Base-by-base conservation (phyloP, 106 monocot species). In the Narthecium ossifragum region DNA sequence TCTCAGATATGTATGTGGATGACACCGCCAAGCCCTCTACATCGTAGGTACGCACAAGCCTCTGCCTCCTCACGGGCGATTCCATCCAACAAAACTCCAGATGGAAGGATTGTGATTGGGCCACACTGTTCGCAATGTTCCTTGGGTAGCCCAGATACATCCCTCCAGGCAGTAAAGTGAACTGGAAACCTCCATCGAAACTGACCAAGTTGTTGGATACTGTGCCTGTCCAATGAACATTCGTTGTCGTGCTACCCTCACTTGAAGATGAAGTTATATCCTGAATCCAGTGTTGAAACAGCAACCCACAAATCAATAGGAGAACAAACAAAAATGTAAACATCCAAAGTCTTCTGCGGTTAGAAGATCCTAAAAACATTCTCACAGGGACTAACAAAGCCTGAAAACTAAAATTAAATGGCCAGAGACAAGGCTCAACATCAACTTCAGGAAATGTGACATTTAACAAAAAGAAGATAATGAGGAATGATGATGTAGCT, bases 51-150 rank as follows among this genome's bases (percentile, higher is more conserved):
- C 94, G 79, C 21, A 96, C 67, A 0, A 96, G 86, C 63, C 90
- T 78, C 73, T 96, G 94, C 72, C 94, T 69, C 73, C 47, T 77
- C 17, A 66, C 70, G 0, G 75, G 74, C 21, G 89, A 90, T 54
- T 96, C 94, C 80, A 86, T 75, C 94, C 94, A 96, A 38, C 94
- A 80, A 38, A 96, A 83, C 59, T 96, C 94, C 4, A 96, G 62
- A 73, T 86, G 94, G 62, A 96, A 96, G 46, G 85, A 80, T 28
- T 90, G 86, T 34, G 64, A 73, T n/a, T 86, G 57, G 8, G 80
- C 72, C 0, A 96, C 86, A 49, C 63, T 78, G 59, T 80, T 96
- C 54, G 72, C 70, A 14, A 90, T 55, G 52, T 96, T 78, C 23
- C 70, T 53, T 5, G 94, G 90, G 67, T 65, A 96, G 54, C 94